Evolutionary conservation across 345 rosid genomes (phyloP), one percentile per base, ranked within the genome.

Genomic region (Jatropha curcas): DNA sequence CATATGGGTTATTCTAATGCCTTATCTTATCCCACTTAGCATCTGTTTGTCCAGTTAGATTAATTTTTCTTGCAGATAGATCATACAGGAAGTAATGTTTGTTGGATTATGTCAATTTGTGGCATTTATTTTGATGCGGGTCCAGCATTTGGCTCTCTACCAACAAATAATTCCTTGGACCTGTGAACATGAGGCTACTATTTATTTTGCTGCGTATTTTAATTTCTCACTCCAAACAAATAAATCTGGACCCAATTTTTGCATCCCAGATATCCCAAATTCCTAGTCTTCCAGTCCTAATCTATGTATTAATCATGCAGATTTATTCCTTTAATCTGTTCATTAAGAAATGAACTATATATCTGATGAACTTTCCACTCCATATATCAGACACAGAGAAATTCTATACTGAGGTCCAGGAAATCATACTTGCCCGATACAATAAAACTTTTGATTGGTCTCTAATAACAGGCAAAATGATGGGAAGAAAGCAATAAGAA

Each of bases 401-500:
- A 77, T 94, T 90, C 79, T 94, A 94, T 72, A 87, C 98, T 39
- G 87, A 92, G 82, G 98, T 94, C 8, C 97, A 89, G 80, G 97
- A 92, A 68, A 79, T 68, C 60, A 90, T 92, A 74, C 97, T 94
- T 53, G 86, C 92, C 66, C 87, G 95, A 79, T 94, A 84, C 80
- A 89, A 89, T 60, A 94, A 92, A 76, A 85, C 88, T 53, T 94
- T 94, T 82, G 95, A 94, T 64, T 92, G 97, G 97, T 85, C 89
- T 75, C 92, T 94, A 52, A 94, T n/a, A n/a, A n/a, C n/a, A 94
- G 83, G 91, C 95, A 41, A 94, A 82, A 89, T 94, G 98, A 92
- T 94, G 97, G 98, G 98, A 89, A 55, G 87, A 92, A 92, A 80
- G 98, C 95, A 2, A 87, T 90, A 8, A n/a, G 97, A 94, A 77